Evolutionary conservation across 805 yeast species (phyloP).

Genomic region (Yarrowia sp.): DNA sequence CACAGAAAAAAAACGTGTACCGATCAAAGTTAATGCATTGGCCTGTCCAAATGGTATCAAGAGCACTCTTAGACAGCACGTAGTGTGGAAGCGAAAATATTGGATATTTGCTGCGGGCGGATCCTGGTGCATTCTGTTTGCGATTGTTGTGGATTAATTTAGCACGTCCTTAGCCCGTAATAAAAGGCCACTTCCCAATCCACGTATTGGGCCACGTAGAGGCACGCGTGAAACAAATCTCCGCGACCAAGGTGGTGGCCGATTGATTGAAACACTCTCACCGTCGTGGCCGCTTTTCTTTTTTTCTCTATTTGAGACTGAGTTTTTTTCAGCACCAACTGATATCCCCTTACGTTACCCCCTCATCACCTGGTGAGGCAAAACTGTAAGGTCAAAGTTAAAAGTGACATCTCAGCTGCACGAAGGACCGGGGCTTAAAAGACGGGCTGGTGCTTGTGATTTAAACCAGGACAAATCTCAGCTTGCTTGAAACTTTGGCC

Average conservation of each 20-base stretch:
- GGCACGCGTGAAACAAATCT: no score
- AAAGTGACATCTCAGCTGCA: slow-evolving; percentile 24
- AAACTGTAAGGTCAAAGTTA: slow-evolving; percentile 20
- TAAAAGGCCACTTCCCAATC: neutral
- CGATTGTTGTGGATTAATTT: neutral
- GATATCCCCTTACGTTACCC: slow-evolving; percentile 22
- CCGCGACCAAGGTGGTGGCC: no score
- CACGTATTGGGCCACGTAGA: no score
- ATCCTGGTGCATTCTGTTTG: neutral
- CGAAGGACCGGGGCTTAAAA: slow-evolving; percentile 21
- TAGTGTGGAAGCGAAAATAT: neutral
- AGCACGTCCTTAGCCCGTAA: neutral
- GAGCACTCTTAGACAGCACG: neutral
- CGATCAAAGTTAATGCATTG: slow-evolving; percentile 17
- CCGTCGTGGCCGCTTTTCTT: neutral
- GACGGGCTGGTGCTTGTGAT: slow-evolving; percentile 25
- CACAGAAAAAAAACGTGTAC: slow-evolving; percentile 6
- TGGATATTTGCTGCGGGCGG: neutral
- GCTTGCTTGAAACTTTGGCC: slow-evolving; percentile 4
- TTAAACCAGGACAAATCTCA: slow-evolving; percentile 18
- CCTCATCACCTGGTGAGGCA: slow-evolving; percentile 26
- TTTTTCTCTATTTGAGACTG: neutral
- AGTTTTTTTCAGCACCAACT: slow-evolving; percentile 6
- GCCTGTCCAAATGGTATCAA: neutral
- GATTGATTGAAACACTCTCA: no score